Percentiles rank a stretch among this genome's conserved stretches.
Conservation (phyloP, 2,329 filamentous ascomycete species). For the Periconia macrospinosa region DNA sequence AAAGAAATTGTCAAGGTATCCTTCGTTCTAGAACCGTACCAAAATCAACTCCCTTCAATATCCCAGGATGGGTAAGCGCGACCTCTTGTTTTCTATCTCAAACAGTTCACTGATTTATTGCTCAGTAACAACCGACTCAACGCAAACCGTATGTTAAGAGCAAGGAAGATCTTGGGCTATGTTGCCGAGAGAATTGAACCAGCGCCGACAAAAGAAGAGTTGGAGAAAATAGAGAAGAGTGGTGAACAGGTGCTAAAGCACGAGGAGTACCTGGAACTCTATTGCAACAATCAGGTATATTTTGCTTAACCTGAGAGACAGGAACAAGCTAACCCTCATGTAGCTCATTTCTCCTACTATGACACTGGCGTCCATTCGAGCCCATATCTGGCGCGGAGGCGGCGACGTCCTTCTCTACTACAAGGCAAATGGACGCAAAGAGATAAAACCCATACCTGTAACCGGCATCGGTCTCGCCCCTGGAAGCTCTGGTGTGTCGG, state of each 20-base stretch:
- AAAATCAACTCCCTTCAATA: slow-evolving; percentile 74
- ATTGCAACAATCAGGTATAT: slow-evolving; percentile 87
- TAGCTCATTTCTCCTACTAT: slow-evolving; percentile 74
- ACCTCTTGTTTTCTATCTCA: slow-evolving; percentile 10
- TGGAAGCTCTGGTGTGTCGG: slow-evolving; percentile 26
- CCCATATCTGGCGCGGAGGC: slow-evolving; percentile 93
- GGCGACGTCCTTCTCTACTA: slow-evolving; percentile 90
- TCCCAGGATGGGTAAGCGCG: slow-evolving; percentile 67
- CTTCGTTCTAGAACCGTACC: slow-evolving; percentile 83
- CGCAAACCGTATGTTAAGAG: slow-evolving; percentile 93
- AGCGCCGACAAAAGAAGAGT: slow-evolving; percentile 59
- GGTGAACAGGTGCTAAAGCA: slow-evolving; percentile 59
- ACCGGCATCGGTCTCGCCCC: slow-evolving; percentile 3
- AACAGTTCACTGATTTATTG: slow-evolving; percentile 14
- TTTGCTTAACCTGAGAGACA: background rate
- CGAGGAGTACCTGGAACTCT: slow-evolving; percentile 92
- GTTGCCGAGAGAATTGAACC: slow-evolving; percentile 88
- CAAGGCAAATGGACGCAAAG: slow-evolving; percentile 85
- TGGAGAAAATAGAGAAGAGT: slow-evolving; percentile 44
- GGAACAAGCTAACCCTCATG: background rate
- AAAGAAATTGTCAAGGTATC: slow-evolving; percentile 98
- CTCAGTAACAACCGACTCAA: slow-evolving; percentile 83
- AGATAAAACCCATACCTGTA: slow-evolving; percentile 43
- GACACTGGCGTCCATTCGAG: slow-evolving; percentile 89
- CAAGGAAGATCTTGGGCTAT: slow-evolving; percentile 92